Evolutionary conservation across 768 basidiomycete species (phyloP).

Genomic region (Pleurotus tuber-regium): DNA sequence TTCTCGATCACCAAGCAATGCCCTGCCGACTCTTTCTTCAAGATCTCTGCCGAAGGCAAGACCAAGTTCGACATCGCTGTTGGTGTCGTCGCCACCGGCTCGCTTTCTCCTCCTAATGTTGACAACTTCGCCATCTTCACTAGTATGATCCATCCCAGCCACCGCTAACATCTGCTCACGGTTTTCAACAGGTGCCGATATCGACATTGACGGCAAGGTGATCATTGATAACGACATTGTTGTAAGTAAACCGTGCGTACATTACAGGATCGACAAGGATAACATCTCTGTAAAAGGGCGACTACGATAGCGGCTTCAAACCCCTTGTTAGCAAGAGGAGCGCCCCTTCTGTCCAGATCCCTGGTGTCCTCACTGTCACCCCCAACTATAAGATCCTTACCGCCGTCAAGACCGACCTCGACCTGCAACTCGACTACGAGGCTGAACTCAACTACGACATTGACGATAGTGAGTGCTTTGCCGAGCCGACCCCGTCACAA

Average conservation of each 20-base stretch:
- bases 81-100: slow-evolving; percentile 25
- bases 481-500: background rate
- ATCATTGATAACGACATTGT: slow-evolving; percentile 4
- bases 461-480: background rate
- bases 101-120: slow-evolving; percentile 27
- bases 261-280: background rate
- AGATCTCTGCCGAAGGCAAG: slow-evolving; percentile 17
- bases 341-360: background rate
- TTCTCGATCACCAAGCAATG: slow-evolving; percentile 4
- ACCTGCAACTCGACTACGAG: slow-evolving; percentile 5
- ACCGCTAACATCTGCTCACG: background rate
- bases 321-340: slow-evolving; percentile 4
- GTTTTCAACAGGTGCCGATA: background rate
- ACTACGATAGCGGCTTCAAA: background rate
- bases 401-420: background rate
- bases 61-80: slow-evolving; percentile 23
- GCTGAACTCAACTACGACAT: slow-evolving; percentile 8
- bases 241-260: background rate
- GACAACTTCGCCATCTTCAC: slow-evolving; percentile 24
- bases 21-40: slow-evolving; percentile 10
- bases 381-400: background rate
- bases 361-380: slow-evolving; percentile 3
- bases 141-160: background rate
- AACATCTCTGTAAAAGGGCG: background rate
- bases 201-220: slow-evolving; percentile 9